A percentile compares a stretch with the other conserved stretches of the same genome.
phyloP scores from a whole-genome alignment of 1,284 basidiomycete genomes.

The Heterobasidion occidentale region DNA sequence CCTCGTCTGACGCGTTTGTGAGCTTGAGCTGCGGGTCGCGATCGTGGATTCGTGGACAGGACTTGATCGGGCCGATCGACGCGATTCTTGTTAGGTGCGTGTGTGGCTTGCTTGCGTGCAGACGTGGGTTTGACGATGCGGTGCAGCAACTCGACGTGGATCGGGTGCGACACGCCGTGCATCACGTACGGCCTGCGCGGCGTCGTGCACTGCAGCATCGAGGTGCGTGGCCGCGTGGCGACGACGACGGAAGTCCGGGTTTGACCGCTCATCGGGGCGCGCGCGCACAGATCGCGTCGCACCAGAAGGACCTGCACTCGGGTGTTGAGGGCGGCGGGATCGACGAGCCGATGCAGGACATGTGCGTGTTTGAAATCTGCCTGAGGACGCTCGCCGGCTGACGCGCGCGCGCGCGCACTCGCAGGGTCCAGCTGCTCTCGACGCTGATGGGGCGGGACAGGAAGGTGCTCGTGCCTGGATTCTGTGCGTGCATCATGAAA shows the following conservation, averaged over 20 bases:
- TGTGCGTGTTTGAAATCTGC: slow-evolving; percentile 37
- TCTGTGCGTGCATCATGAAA: slow-evolving; percentile 55
- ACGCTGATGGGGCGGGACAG: slow-evolving; percentile 55
- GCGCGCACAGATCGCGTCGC: slow-evolving; percentile 47
- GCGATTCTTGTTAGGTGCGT: slow-evolving; percentile 75
- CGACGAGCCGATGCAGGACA: slow-evolving; percentile 87
- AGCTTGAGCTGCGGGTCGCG: neutral
- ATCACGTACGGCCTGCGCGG: slow-evolving; percentile 94
- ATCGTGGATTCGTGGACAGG: slow-evolving; percentile 27
- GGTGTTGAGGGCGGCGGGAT: slow-evolving; percentile 90
- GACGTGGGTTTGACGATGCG: slow-evolving; percentile 1
- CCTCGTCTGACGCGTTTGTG: neutral
- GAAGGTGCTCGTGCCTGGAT: slow-evolving; percentile 70
- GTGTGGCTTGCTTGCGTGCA: neutral
- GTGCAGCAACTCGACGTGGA: slow-evolving; percentile 91
- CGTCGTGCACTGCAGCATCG: slow-evolving; percentile 78
- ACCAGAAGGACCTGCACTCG: slow-evolving; percentile 75
- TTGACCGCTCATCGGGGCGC: neutral
- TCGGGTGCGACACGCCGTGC: slow-evolving; percentile 90
- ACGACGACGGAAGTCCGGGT: neutral
- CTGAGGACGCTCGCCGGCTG: neutral
- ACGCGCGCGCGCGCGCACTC: slow-evolving; percentile 6
- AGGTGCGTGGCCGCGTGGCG: slow-evolving; percentile 39
- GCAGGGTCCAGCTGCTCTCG: slow-evolving; percentile 73
- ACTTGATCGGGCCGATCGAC: slow-evolving; percentile 77